Conservation (phyloP, 371 early-diverging fungal species). For the Coemansia sp. region DNA sequence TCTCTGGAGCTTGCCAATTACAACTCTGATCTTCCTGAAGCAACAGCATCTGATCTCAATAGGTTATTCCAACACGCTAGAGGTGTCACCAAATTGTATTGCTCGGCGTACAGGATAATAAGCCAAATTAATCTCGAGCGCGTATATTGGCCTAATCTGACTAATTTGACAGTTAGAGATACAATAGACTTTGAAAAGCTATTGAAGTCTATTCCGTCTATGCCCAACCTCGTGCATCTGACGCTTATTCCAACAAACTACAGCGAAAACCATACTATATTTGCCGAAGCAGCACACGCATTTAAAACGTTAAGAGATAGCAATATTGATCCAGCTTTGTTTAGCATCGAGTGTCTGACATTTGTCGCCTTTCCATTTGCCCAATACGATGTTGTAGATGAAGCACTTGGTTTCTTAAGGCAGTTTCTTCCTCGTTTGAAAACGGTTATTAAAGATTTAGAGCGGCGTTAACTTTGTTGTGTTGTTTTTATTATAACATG, state of each 20-base stretch:
- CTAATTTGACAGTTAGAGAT: not conserved
- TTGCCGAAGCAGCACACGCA: not conserved
- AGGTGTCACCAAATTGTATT: not conserved
- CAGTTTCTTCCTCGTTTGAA: no score
- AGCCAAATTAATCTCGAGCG: not conserved
- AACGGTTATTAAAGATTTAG: no score
- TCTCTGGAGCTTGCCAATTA: not conserved
- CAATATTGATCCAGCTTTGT: not conserved
- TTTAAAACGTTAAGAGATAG: not conserved
- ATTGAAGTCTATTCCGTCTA: not conserved
- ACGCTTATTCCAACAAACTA: not conserved
- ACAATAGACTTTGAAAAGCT: not conserved
- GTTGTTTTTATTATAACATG: no score
- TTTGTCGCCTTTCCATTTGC: not conserved
- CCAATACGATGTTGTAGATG: not conserved
- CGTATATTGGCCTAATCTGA: not conserved
- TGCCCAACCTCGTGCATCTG: not conserved
- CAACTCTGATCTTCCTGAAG: not conserved
- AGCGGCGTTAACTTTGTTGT: no score
- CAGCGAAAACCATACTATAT: not conserved
- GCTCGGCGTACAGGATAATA: not conserved
- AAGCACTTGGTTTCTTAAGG: not conserved
- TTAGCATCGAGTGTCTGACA: not conserved
- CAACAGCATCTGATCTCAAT: not conserved
- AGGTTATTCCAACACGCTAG: not conserved